A percentile compares a stretch with the other conserved stretches of the same genome.
These are phyloP conservation scores for Amphibolis antarctica DNA, from an alignment of 106 monocot species.

Conservation along the genomic window DNA sequence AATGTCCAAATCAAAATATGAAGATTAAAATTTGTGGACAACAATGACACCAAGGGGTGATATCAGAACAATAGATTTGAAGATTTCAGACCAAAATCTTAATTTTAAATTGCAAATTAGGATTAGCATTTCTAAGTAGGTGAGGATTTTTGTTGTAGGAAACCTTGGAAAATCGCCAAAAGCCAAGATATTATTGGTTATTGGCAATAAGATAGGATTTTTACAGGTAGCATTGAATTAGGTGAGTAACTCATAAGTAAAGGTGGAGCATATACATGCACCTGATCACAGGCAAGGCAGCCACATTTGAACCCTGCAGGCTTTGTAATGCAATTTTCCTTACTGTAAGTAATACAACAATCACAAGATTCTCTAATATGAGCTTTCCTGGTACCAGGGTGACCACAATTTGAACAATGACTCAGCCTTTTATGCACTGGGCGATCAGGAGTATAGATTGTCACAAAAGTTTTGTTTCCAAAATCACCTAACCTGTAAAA, in stretches of 20 bases:
- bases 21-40: too few species aligned
- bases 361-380: constrained; percentile 55
- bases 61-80: too few species aligned
- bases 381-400: constrained; percentile 65
- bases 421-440: constrained; percentile 23
- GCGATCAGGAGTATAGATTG: constrained; percentile 17
- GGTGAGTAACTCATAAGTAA: neutral
- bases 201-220: too few species aligned
- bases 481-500: constrained; percentile 60
- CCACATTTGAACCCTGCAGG: constrained; percentile 70
- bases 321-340: constrained; percentile 52
- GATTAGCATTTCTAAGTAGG: too few species aligned
- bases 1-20: too few species aligned
- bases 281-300: constrained; percentile 58
- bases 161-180: too few species aligned
- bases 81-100: too few species aligned
- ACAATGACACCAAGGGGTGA: too few species aligned
- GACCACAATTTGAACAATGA: constrained; percentile 90
- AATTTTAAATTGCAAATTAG: too few species aligned
- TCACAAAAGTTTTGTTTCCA: constrained; percentile 28
- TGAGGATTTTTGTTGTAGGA: too few species aligned
- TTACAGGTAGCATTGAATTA: too few species aligned
- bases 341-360: constrained; percentile 32
- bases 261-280: constrained; percentile 6
- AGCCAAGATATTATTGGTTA: too few species aligned